A percentile compares a stretch with the other conserved stretches of the same genome.
Evolutionary conservation across 768 basidiomycete genomes (phyloP).

Genomic region (Xerocomellus amylosporus): DNA sequence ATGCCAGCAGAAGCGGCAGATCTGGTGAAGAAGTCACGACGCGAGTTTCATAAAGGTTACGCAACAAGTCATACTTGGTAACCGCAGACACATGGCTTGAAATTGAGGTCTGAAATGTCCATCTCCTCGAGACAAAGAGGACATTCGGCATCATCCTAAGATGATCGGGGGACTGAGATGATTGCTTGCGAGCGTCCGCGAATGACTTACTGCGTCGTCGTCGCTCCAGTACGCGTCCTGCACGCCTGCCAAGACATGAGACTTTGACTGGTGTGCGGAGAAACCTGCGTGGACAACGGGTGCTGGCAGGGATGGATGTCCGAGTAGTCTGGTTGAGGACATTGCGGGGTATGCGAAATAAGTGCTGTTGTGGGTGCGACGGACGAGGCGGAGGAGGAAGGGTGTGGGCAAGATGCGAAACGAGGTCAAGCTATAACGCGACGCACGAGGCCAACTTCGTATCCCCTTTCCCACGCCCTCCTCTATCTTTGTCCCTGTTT

Average conservation of each 20-base stretch:
- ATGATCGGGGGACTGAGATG: constrained; percentile 19
- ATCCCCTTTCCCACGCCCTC: constrained; percentile 21
- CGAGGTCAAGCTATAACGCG: constrained; percentile 22
- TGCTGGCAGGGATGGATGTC: constrained; percentile 65
- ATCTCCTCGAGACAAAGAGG: constrained; percentile 98
- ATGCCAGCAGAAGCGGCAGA: constrained; percentile 99
- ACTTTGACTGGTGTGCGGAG: constrained; percentile 75
- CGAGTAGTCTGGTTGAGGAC: constrained; percentile 55
- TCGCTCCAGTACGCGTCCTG: constrained; percentile 98
- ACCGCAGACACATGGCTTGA: constrained; percentile 98
- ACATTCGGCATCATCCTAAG: constrained; percentile 95
- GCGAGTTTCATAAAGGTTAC: constrained; percentile 17
- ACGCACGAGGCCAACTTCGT: constrained; percentile 25
- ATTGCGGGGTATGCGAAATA: constrained; percentile 28
- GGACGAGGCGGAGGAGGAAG: constrained; percentile 20
- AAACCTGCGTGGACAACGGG: constrained; percentile 71
- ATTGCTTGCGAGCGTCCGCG: constrained; percentile 2
- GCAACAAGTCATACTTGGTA: constrained; percentile 68
- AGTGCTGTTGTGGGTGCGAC: constrained; percentile 3
- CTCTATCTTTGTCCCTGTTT: constrained; percentile 23
- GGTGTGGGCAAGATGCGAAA: constrained; percentile 12
- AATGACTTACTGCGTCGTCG: constrained; percentile 69
- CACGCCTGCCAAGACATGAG: constrained; percentile 81
- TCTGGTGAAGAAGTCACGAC: constrained; percentile 47
- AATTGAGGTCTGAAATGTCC: constrained; percentile 98